phyloP scores from a whole-genome alignment of 768 basidiomycete species.

The Termitomyces sp. region DNA sequence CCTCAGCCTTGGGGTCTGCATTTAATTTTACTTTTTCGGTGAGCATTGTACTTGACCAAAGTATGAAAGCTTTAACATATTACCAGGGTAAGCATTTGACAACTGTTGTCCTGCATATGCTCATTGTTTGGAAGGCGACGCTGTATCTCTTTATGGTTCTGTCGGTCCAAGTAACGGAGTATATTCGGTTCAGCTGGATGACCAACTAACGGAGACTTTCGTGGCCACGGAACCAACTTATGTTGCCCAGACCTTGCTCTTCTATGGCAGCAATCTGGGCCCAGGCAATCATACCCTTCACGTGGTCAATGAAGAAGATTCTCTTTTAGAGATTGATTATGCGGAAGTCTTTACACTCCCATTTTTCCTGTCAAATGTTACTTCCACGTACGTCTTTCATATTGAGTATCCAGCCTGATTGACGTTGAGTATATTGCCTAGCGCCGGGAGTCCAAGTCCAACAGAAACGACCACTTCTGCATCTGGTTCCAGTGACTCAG shows the following conservation, averaged over 20 bases:
- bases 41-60: background rate
- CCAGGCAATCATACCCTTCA: background rate
- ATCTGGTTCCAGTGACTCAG: background rate
- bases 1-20: background rate
- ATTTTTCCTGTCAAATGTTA: background rate
- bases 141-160: background rate
- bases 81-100: background rate
- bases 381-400: background rate
- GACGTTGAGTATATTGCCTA: background rate
- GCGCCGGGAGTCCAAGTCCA: background rate
- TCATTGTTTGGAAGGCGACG: background rate
- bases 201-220: background rate
- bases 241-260: background rate
- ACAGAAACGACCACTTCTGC: background rate
- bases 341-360: background rate
- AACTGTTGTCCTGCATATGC: background rate
- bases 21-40: conserved; percentile 1
- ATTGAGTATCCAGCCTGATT: background rate
- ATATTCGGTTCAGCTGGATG: background rate
- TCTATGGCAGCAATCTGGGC: background rate
- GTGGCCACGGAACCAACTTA: background rate
- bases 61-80: background rate
- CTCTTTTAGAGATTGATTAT: conserved; percentile 1
- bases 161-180: background rate
- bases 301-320: background rate